These are phyloP conservation scores for Globisporangium radiosum DNA, from an alignment of 352 stramenopile genomes.

Conservation along the genomic window DNA sequence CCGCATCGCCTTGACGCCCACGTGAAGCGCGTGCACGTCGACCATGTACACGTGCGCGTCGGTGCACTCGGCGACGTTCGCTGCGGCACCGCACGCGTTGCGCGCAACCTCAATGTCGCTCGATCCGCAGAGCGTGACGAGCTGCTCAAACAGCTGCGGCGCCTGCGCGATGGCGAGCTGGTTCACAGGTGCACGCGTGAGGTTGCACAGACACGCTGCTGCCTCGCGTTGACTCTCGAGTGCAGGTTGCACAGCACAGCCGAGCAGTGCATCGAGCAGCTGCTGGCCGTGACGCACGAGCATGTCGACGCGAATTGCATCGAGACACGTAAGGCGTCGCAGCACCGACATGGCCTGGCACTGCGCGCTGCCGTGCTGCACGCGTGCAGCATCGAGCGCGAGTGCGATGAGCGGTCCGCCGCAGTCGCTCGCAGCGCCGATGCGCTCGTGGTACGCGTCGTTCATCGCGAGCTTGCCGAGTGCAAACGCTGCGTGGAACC, in stretches of 20 bases:
- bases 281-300: constrained; percentile 42
- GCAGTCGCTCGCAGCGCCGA: constrained; percentile 46
- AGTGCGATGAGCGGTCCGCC: constrained; percentile 46
- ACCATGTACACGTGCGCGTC: constrained; percentile 82
- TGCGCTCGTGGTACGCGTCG: constrained; percentile 52
- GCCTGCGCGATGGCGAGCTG: constrained; percentile 59
- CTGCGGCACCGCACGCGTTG: constrained; percentile 87
- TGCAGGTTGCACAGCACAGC: constrained; percentile 33
- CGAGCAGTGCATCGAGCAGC: constrained; percentile 49
- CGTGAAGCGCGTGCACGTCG: constrained; percentile 84
- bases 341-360: constrained; percentile 91
- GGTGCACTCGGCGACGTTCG: constrained; percentile 87
- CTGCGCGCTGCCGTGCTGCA: constrained; percentile 43
- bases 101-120: constrained; percentile 88
- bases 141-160: constrained; percentile 40
- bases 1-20: constrained; percentile 84
- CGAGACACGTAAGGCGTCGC: constrained; percentile 73
- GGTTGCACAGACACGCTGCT: constrained; percentile 80
- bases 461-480: constrained; percentile 91
- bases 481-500: constrained; percentile 91
- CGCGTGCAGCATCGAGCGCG: constrained; percentile 43
- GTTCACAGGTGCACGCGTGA: constrained; percentile 76
- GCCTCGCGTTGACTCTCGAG: constrained; percentile 90
- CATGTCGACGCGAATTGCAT: constrained; percentile 84
- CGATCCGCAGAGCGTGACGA: constrained; percentile 74